Conservation (phyloP, 495 filamentous ascomycete genomes). For the Daldinia grandis region DNA sequence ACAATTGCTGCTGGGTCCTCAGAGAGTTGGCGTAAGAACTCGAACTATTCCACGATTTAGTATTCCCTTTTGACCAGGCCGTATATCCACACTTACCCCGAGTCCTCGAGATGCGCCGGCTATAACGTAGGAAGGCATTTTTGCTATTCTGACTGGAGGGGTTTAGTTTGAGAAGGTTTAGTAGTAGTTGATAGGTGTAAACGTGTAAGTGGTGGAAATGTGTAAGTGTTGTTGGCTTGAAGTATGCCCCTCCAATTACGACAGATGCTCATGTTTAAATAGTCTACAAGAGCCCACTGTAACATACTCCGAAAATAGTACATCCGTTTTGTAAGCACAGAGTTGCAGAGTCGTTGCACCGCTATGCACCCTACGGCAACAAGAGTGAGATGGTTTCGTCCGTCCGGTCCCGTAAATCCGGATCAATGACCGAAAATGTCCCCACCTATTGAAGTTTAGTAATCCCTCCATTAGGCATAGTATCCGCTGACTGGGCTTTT, state of each 20-base stretch:
- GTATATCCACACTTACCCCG: constrained; percentile 38
- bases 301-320: neutral
- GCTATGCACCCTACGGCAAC: neutral
- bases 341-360: neutral
- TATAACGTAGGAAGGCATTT: constrained; percentile 50
- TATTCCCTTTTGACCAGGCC: neutral
- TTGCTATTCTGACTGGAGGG: neutral
- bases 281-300: neutral
- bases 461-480: neutral
- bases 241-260: neutral
- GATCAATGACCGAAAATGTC: neutral
- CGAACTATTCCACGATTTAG: constrained; percentile 40
- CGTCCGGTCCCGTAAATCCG: neutral
- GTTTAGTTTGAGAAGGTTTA: neutral
- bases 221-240: neutral
- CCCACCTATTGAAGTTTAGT: neutral
- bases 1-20: constrained; percentile 42
- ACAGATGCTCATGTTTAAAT: neutral
- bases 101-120: constrained; percentile 48
- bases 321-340: neutral
- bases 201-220: neutral
- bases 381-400: neutral
- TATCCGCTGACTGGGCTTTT: neutral
- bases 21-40: constrained; percentile 49
- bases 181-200: neutral